Base-by-base conservation (phyloP, 768 basidiomycete species). In the Lentinula sp. region DNA sequence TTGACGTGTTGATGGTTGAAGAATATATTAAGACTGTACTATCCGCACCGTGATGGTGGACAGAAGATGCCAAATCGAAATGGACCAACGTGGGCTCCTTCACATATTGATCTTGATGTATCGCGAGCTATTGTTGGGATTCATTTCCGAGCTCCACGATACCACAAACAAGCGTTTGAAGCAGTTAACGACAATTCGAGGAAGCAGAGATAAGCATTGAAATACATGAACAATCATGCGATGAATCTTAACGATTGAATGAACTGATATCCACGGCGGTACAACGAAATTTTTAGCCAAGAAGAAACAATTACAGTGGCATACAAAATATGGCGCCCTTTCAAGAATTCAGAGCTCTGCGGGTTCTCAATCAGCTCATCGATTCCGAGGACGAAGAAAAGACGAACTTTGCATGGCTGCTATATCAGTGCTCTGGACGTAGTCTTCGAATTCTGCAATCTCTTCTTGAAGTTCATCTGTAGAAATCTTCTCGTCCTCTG, bases 401-500 rank as follows among this genome's bases (percentile, higher is more conserved):
- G 13, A 74, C 80, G 65, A 72, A 93, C 92, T 95, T 75, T 95
- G 93, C 93, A 95, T 95, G 63, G 93, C 95, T 65, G 89, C 87
- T 64, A 98, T 74, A 72, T 98, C 95, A 34, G 89, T 80, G 74
- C 92, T 94, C 81, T 97, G 95, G 64, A 96, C 85, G 69, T 86
- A 89, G 69, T 94, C 93, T 11, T 93, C 91, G 62, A 91, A 86
- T 67, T 91, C 93, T 5, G 77, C 78, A 63, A 97, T 80, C 80
- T 90, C 83, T 74, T 98, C 96, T 75, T 98, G 93, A 64, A 98
- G 82, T 21, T 97, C 94, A 65, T 96, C 93, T 64, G 89, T 80
- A 2, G 94, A 96, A 56, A 98, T 87, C 65, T 91, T 88, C 69
- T 96, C 95, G 64, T 98, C 96, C 93, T 96, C 95, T 93, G 71